Evolutionary conservation across 306 rosid species (phyloP).

Genomic region (Sicyos edulis): DNA sequence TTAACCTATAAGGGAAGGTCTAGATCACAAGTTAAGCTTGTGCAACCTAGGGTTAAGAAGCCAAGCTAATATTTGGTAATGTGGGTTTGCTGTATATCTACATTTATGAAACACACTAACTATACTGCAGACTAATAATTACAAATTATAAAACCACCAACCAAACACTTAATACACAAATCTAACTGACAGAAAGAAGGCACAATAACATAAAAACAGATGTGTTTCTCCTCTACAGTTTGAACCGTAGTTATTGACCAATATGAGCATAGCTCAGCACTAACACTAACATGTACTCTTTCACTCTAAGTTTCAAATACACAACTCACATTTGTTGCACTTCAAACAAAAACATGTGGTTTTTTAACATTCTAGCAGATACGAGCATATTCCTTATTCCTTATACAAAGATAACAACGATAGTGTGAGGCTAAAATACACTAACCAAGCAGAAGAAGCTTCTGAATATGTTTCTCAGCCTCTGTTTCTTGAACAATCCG

Average conservation of each 20-base stretch:
- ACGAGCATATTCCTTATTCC: too few species aligned
- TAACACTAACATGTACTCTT: too few species aligned
- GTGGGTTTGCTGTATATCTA: neutral
- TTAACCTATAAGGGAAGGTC: neutral
- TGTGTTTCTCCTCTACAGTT: too few species aligned
- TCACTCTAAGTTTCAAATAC: too few species aligned
- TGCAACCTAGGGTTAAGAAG: neutral
- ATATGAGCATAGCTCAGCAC: too few species aligned
- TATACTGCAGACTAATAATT: too few species aligned
- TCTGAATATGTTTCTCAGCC: slow-evolving; percentile 89
- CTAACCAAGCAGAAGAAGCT: slow-evolving; percentile 86
- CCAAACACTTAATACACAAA: neutral
- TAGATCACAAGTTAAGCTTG: neutral
- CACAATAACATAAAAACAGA: neutral
- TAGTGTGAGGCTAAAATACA: neutral
- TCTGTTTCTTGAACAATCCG: slow-evolving; percentile 86
- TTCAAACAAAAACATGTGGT: too few species aligned
- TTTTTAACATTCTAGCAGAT: too few species aligned
- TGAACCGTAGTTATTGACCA: too few species aligned
- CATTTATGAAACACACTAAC: neutral
- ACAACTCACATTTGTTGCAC: too few species aligned
- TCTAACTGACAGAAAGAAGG: neutral
- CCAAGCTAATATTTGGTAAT: neutral
- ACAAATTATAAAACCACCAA: too few species aligned
- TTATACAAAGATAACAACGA: neutral